These are phyloP conservation scores for Schizonepeta tenuifolia DNA, from an alignment of 257 asterid genomes.

Conservation along the genomic window DNA sequence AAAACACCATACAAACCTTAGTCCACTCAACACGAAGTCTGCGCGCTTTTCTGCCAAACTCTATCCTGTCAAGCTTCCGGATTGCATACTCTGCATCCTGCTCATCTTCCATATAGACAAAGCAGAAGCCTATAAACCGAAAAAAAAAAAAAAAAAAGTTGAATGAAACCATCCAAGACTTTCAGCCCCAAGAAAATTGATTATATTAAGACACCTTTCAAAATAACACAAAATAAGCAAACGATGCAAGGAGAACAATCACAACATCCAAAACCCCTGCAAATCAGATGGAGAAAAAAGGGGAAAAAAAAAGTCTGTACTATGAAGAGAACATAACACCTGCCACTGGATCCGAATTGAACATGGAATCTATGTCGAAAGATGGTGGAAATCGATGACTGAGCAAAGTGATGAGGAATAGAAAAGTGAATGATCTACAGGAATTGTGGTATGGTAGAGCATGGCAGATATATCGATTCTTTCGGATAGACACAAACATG, in stretches of 20 bases:
- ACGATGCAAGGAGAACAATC: conserved; percentile 36
- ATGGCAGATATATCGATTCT: conserved; percentile 83
- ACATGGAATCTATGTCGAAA: conserved; percentile 88
- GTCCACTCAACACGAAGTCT: conserved; percentile 92
- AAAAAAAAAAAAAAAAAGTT: conserved; percentile 20
- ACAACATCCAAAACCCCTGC: conserved; percentile 54
- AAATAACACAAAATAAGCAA: conserved; percentile 39
- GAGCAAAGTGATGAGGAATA: conserved; percentile 91
- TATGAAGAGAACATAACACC: conserved; percentile 79
- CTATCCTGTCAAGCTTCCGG: conserved; percentile 80
- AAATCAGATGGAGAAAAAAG: conserved; percentile 42
- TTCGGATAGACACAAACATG: conserved; percentile 76
- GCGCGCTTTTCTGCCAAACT: conserved; percentile 88
- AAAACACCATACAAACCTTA: conserved; percentile 49
- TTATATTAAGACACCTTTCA: conserved; percentile 38
- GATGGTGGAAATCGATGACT: conserved; percentile 77
- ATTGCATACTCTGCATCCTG: conserved; percentile 94
- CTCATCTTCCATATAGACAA: conserved; percentile 91
- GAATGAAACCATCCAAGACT: conserved; percentile 31
- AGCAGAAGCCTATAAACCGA: conserved; percentile 74
- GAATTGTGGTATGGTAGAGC: conserved; percentile 72
- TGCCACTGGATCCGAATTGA: conserved; percentile 84
- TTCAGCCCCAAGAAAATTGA: conserved; percentile 17
- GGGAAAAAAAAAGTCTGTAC: conserved; percentile 30
- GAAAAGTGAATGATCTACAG: conserved; percentile 87